phyloP scores from a whole-genome alignment of 1,284 basidiomycete genomes.

The Garcileccinum viscosum region DNA sequence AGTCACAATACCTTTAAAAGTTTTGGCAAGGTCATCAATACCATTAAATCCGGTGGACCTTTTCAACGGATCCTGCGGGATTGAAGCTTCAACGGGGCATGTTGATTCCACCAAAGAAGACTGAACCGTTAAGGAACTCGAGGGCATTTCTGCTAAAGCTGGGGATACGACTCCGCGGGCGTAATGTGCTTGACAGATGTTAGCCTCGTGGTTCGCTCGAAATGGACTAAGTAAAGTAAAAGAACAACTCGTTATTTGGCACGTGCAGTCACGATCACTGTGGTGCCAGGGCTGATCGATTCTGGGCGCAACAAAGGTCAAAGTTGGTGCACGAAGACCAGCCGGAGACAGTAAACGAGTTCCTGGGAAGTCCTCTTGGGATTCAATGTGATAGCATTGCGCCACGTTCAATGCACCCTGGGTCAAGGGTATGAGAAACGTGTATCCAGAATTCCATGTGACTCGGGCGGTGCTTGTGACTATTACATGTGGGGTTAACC shows the following conservation, averaged over 20 bases:
- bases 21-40: neutral
- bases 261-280: neutral
- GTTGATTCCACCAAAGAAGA: neutral
- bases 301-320: neutral
- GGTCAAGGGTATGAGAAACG: neutral
- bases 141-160: conserved; percentile 9
- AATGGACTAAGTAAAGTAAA: conserved; percentile 14
- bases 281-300: neutral
- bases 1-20: conserved; percentile 15
- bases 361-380: neutral
- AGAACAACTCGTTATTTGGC: neutral
- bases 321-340: neutral
- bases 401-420: neutral
- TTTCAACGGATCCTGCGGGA: neutral
- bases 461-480: neutral
- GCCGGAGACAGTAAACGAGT: neutral
- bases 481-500: too few species aligned
- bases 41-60: too few species aligned
- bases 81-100: neutral
- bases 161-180: conserved; percentile 10
- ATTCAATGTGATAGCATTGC: neutral
- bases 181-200: conserved; percentile 4
- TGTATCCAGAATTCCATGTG: neutral
- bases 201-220: conserved; percentile 26
- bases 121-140: neutral